Evolutionary conservation across 352 stramenopile genomes (phyloP).

Genomic region (Ochromonadaceae sp.): DNA sequence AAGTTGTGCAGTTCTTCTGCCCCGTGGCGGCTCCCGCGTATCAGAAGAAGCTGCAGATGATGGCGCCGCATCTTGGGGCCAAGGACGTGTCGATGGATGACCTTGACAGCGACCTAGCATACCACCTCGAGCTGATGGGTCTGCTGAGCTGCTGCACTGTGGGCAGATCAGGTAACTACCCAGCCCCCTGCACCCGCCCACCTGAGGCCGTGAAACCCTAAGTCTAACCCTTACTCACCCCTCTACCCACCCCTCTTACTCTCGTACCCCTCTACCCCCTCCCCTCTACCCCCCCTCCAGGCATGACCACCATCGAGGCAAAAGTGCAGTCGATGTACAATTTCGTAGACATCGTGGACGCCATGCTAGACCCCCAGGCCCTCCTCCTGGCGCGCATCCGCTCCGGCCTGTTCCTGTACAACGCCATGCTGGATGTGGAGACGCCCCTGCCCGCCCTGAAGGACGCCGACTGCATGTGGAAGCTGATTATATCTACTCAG

Average conservation of each 20-base stretch:
- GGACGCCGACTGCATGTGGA: constrained; percentile 17
- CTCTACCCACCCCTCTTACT: too few species aligned
- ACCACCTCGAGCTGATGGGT: constrained; percentile 24
- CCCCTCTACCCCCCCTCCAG: too few species aligned
- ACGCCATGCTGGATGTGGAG: constrained; percentile 27
- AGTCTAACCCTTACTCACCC: too few species aligned
- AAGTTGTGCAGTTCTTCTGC: constrained; percentile 6
- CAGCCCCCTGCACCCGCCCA: too few species aligned
- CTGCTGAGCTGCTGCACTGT: constrained; percentile 23
- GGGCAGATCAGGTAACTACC: constrained; percentile 16
- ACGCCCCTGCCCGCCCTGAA: constrained; percentile 22
- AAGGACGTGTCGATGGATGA: neutral
- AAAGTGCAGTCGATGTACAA: constrained; percentile 27
- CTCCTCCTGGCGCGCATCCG: constrained; percentile 15
- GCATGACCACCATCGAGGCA: constrained; percentile 32
- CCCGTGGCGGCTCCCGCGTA: constrained; percentile 14
- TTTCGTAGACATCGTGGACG: constrained; percentile 22
- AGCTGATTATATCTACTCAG: constrained; percentile 2
- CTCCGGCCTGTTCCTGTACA: constrained; percentile 21
- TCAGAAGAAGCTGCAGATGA: constrained; percentile 5
- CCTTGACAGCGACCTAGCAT: constrained; percentile 16
- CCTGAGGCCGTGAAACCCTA: too few species aligned
- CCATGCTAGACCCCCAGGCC: constrained; percentile 20
- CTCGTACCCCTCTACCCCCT: too few species aligned
- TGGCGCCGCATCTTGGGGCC: neutral